Base-by-base conservation (phyloP, 495 filamentous ascomycete genomes). In the Penicillium antarcticum region DNA sequence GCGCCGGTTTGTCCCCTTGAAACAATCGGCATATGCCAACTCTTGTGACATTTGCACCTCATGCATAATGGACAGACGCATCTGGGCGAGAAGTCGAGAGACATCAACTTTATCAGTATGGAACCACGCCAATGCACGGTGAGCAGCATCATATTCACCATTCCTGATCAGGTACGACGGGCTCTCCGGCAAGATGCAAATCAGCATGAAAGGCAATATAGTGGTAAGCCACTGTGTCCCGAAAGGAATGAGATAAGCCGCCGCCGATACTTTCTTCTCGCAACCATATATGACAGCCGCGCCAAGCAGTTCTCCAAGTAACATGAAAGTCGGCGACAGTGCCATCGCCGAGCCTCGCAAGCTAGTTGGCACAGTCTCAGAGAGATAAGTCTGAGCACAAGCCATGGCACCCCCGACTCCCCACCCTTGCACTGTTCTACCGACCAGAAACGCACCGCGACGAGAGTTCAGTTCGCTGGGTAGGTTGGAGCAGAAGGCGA, bases 381-480 rank as follows among this genome's bases (percentile, higher is more conserved):
- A 74, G 42, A 76, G 60, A 56, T 78, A 76, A 0, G 75, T 76
- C 54, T 75, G 69, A 7, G 68, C 63, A 8, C 68, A 62, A 36
- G 67, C 63, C 65, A 71, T 70, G 21, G 72, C 53, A 46, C 69
- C 65, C 4, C 74, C 70, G 10, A 75, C 63, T 1, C 67, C 67
- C 47, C 62, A 56, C 4, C 75, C 71, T 46, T 75, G 71, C 10
- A 74, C 48, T 12, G 66, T 39, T 16, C 65, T 57, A 1, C 55
- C 66, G 10, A 62, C 45, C 5, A 71, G 54, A 51, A 69, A 68
- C 1, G 65, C 48, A 2, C 61, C 48, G 1, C 68, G 51, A 21
- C 68, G 59, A n/a, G 48, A 52, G 19, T 43, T 41, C 36, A 65
- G 65, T 2, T 42, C 61, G n/a, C 8, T 40, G 2, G 66, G 57